These are phyloP conservation scores for Xylaria grammica DNA, from an alignment of 495 filamentous ascomycete species.

Conservation along the genomic window DNA sequence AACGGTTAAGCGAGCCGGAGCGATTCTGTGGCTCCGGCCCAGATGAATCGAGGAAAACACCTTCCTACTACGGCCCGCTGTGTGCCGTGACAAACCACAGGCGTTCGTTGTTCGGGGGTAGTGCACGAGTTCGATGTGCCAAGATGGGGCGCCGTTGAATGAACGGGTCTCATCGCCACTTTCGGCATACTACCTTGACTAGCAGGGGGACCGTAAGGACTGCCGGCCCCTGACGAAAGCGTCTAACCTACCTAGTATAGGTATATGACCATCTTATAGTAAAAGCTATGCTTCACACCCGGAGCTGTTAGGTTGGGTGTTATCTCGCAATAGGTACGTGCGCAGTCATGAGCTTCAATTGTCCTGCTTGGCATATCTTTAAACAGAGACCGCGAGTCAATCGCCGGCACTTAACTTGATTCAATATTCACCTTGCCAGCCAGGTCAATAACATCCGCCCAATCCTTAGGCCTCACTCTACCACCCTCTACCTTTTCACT, in stretches of 20 bases:
- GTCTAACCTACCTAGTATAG: background rate
- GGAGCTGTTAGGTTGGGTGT: too few relatives aligned
- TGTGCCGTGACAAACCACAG: background rate
- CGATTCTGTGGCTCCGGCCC: background rate
- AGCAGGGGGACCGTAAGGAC: constrained; percentile 1
- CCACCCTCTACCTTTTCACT: constrained; percentile 43
- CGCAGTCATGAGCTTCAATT: background rate
- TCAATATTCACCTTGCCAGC: constrained; percentile 27
- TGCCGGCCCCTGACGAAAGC: background rate
- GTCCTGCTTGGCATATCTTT: background rate
- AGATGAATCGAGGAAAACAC: background rate
- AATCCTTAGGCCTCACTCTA: constrained; percentile 44
- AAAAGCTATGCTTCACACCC: background rate
- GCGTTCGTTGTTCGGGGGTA: background rate
- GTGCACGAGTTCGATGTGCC: background rate
- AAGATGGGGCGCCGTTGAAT: constrained; percentile 2
- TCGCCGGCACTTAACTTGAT: constrained; percentile 3
- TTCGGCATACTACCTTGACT: background rate
- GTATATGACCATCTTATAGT: background rate
- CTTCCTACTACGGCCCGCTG: constrained; percentile 13
- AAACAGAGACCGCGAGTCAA: background rate
- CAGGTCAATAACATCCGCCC: constrained; percentile 47
- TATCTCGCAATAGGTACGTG: background rate
- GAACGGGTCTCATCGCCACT: background rate
- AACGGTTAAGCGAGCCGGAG: constrained; percentile 1